Conservation (phyloP, 192 early-diverging fungal species). For the Coemansia sp. region DNA sequence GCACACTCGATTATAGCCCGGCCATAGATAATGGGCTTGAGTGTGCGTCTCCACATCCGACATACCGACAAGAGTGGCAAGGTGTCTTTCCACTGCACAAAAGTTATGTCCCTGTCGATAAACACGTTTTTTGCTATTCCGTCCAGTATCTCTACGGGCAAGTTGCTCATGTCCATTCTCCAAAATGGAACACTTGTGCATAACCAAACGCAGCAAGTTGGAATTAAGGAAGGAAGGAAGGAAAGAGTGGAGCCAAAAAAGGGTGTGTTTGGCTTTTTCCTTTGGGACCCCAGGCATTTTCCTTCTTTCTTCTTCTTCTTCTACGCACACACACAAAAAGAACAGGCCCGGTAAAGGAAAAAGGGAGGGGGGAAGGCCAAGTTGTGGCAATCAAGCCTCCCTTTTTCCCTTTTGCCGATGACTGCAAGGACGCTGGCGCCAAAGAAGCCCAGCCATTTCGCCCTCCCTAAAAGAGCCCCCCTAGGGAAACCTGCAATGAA, state of each 20-base stretch:
- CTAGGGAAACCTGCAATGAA: too few relatives aligned
- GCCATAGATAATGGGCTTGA: neutral
- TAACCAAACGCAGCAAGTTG: too few relatives aligned
- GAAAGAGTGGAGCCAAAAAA: neutral
- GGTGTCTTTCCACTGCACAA: neutral
- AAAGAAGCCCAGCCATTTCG: too few relatives aligned
- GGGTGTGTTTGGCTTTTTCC: neutral
- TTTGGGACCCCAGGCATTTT: neutral
- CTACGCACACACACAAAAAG: neutral
- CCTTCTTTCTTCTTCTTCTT: neutral
- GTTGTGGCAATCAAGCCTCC: neutral
- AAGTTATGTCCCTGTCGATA: neutral
- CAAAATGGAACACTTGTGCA: too few relatives aligned
- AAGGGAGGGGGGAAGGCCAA: neutral
- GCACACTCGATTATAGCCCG: neutral
- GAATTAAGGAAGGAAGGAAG: neutral
- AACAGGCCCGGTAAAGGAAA: neutral
- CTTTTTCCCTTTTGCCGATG: too few relatives aligned
- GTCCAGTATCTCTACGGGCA: constrained; percentile 1
- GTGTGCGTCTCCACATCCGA: neutral
- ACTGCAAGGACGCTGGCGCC: too few relatives aligned
- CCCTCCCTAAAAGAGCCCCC: too few relatives aligned
- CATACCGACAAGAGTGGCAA: neutral
- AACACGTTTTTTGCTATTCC: neutral
- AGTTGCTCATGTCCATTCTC: neutral